Conservation (phyloP, 2,329 filamentous ascomycete genomes). For the Ceratocystis cubensis region DNA sequence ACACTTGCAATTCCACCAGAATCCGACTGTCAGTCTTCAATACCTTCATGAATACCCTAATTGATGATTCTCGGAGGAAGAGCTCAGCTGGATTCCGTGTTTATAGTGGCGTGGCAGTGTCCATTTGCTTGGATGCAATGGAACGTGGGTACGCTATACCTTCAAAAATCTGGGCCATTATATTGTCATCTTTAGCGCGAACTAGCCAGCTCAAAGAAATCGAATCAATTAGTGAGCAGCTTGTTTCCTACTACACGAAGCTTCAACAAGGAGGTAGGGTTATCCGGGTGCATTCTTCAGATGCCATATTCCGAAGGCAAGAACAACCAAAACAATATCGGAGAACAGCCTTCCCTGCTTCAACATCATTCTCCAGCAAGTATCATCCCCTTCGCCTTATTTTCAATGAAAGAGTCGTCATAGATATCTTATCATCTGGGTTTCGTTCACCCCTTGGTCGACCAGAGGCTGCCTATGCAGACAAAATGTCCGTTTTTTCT, state of each 20-base stretch:
- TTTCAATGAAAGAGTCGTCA: conserved; percentile 19
- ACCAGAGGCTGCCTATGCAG: conserved; percentile 1
- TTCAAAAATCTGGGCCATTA: conserved; percentile 10
- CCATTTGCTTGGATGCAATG: conserved; percentile 12
- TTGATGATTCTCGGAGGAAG: conserved; percentile 6
- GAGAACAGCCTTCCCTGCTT: conserved; percentile 11
- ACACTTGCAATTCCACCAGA: background rate
- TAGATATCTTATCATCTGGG: conserved; percentile 13
- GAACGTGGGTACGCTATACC: conserved; percentile 16
- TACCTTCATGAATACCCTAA: conserved; percentile 11
- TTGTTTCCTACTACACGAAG: conserved; percentile 4
- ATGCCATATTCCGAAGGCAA: conserved; percentile 14
- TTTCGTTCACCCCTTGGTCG: conserved; percentile 16
- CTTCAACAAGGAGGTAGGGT: background rate
- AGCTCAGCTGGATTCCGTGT: background rate
- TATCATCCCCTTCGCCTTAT: conserved; percentile 17
- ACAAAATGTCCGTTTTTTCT: conserved; percentile 8
- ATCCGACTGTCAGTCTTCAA: conserved; percentile 15
- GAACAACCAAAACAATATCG: background rate
- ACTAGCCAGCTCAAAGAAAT: conserved; percentile 5
- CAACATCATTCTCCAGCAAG: conserved; percentile 13
- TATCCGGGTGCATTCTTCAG: conserved; percentile 17
- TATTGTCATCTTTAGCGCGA: conserved; percentile 10
- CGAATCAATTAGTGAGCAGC: conserved; percentile 4
- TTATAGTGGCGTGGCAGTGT: conserved; percentile 4